Base-by-base conservation (phyloP, 2,329 filamentous ascomycete species). In the Tympanopsis confertula region DNA sequence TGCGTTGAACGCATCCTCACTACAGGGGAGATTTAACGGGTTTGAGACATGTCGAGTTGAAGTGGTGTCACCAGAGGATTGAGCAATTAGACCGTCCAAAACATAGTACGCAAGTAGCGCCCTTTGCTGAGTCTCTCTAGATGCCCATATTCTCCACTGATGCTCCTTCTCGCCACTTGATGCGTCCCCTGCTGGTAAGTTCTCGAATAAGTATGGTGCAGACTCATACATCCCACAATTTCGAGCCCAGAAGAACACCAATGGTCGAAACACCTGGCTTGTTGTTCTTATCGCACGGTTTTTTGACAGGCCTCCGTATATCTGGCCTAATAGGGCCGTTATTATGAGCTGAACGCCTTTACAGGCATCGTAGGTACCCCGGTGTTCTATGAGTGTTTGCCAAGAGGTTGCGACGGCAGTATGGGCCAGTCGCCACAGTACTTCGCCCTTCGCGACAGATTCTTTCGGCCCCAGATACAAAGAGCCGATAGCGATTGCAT, bases 401-500 rank as follows among this genome's bases (percentile, higher is more conserved):
- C 62, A 66, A 47, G 61, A 65, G 14, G 62, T 65, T 18, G 62
- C 57, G 14, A 65, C 49, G 18, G 62, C 62, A 13, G 60, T 58
- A 46, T 66, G 61, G 20, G 62, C 61, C 12, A 65, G 49, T 10
- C 55, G 52, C 62, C 62, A 66, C 30, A 66, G 42, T 4, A 57
- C 57, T 46, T 66, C 62, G 2, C 62, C 62, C 42, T 64, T 65
- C 10, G 53, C 52, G 18, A 63, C 49, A 1, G 62, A 56, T 40
- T 60, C 55, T 35, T 61, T 63, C 2, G 59, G 60, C 0, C 62
- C 61, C 7, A 65, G 44, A 42, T 64, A 65, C 20, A 66, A 43
- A 13, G 62, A 66, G 2, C 62, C 62, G 24, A 65, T 59, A 3
- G 62, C 62, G 42, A 65, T 65, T 13, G 61, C 59, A 44, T 64